phyloP scores from a whole-genome alignment of 1,284 basidiomycete species.

The Phlebopus sp. region DNA sequence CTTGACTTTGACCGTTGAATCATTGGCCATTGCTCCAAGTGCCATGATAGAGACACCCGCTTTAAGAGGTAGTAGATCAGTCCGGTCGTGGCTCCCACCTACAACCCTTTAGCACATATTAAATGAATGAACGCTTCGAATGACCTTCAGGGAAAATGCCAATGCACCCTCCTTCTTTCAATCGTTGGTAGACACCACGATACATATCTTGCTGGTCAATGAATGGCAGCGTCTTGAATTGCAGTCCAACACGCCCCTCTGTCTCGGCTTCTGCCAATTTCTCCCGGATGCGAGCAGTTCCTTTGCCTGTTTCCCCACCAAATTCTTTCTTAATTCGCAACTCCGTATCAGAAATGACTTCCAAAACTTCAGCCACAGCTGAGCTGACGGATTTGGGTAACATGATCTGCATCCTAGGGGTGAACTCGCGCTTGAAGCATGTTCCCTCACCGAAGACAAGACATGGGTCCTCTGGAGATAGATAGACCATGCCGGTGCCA shows the following conservation, averaged over 20 bases:
- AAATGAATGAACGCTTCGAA: conserved; percentile 7
- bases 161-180: conserved; percentile 87
- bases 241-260: conserved; percentile 58
- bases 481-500: conserved; percentile 72
- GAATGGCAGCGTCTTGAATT: conserved; percentile 79
- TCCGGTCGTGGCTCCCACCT: conserved; percentile 97
- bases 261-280: conserved; percentile 56
- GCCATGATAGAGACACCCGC: conserved; percentile 97
- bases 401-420: conserved; percentile 84
- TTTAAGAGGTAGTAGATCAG: conserved; percentile 91
- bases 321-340: conserved; percentile 88
- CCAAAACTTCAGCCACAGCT: conserved; percentile 79
- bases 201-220: conserved; percentile 97
- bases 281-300: conserved; percentile 67
- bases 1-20: conserved; percentile 84
- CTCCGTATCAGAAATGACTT: conserved; percentile 89
- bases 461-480: conserved; percentile 77
- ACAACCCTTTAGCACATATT: conserved; percentile 10
- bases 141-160: conserved; percentile 96
- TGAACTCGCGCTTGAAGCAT: conserved; percentile 75
- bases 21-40: conserved; percentile 92
- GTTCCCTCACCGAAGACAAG: conserved; percentile 81
- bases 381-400: conserved; percentile 83
- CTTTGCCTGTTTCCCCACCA: conserved; percentile 77
- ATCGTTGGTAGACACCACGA: conserved; percentile 85